A percentile compares a stretch with the other conserved stretches of the same genome.
Conservation (phyloP, 1,284 basidiomycete genomes). For the Coniferiporia sulphurascens region DNA sequence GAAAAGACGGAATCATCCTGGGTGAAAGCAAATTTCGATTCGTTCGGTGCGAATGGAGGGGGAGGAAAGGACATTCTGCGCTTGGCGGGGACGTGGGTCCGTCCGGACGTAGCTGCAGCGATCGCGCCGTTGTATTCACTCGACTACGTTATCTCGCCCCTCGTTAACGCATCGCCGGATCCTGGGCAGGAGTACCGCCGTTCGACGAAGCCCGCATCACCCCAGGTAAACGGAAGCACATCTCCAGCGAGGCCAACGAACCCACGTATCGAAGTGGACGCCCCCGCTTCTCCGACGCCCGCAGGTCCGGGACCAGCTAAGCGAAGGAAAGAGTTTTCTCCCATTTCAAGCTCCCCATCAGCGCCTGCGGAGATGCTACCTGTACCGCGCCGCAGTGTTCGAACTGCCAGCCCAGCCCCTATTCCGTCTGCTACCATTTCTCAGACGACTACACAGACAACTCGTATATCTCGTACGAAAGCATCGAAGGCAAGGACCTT, state of each 20-base stretch:
- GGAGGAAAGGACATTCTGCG: constrained; percentile 54
- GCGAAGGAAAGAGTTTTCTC: constrained; percentile 57
- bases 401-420: constrained; percentile 10
- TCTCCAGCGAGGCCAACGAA: constrained; percentile 6
- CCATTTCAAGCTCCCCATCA: constrained; percentile 7
- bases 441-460: background rate
- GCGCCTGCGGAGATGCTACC: background rate
- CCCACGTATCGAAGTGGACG: constrained; percentile 22
- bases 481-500: constrained; percentile 11
- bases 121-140: constrained; percentile 65
- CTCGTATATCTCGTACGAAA: constrained; percentile 6
- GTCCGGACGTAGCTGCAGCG: constrained; percentile 59
- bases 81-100: constrained; percentile 90
- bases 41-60: constrained; percentile 77
- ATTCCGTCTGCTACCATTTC: background rate
- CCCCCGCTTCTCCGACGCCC: constrained; percentile 29
- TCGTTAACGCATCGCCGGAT: constrained; percentile 76
- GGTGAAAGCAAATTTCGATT: constrained; percentile 80
- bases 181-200: constrained; percentile 73
- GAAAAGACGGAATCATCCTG: constrained; percentile 84
- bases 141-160: constrained; percentile 52
- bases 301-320: constrained; percentile 46
- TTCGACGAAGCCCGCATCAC: constrained; percentile 31
- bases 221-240: constrained; percentile 10
- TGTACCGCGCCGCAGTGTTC: constrained; percentile 9